Evolutionary conservation across 129 eudicot species (phyloP).

Genomic region (Scalesia atractyloides): DNA sequence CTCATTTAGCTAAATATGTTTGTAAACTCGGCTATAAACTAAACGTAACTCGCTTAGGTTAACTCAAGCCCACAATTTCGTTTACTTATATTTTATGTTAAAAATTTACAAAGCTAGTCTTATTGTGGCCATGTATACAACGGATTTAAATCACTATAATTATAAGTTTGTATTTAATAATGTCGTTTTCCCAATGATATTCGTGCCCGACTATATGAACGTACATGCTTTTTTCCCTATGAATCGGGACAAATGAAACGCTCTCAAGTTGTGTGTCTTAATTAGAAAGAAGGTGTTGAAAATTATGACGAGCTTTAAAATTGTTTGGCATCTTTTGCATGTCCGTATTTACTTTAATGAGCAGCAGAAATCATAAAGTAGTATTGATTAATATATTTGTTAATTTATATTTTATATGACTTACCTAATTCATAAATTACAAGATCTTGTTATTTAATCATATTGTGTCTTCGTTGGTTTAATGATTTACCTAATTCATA

Average conservation of each 20-base stretch:
- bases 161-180: constrained; percentile 1
- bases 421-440: no score
- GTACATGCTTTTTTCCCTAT: constrained; percentile 7
- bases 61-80: not conserved
- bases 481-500: no score
- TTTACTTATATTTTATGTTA: not conserved
- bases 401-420: not conserved
- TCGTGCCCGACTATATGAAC: constrained; percentile 22
- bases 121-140: not conserved
- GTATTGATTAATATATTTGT: not conserved
- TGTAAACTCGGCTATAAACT: no score
- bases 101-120: not conserved
- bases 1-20: no score
- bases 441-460: no score
- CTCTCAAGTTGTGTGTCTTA: constrained; percentile 20
- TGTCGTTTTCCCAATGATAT: constrained; percentile 18
- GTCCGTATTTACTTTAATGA: constrained; percentile 17
- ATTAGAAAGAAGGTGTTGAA: constrained; percentile 12
- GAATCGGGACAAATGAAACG: constrained; percentile 17
- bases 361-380: not conserved
- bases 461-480: no score
- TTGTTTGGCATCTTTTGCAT: constrained; percentile 25
- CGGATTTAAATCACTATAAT: not conserved
- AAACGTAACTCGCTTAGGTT: no score
- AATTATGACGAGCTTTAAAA: constrained; percentile 10